Conservation (phyloP, 1,139 yeast genomes). For the Yamadazyma diddensiae region DNA sequence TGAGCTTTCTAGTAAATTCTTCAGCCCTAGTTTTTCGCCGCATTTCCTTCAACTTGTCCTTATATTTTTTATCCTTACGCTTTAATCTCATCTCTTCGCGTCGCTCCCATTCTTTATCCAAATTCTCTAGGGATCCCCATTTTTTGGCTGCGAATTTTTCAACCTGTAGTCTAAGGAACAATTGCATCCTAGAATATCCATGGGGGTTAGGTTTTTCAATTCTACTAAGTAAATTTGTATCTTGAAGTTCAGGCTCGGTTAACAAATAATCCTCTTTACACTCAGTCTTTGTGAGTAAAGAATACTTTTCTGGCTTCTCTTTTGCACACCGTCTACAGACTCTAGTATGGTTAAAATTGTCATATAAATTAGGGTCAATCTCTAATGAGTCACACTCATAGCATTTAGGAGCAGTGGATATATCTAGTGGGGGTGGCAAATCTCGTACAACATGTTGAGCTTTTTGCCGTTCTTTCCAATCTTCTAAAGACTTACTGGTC, state of each 20-base stretch:
- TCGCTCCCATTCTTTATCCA: constrained; percentile 90
- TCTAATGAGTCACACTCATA: constrained; percentile 78
- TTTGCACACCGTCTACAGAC: constrained; percentile 81
- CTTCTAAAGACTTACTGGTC: constrained; percentile 51
- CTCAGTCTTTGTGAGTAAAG: constrained; percentile 91
- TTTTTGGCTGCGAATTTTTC: constrained; percentile 90
- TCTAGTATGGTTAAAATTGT: constrained; percentile 60
- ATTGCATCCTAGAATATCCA: constrained; percentile 90
- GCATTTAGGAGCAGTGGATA: constrained; percentile 73
- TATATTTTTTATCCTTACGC: constrained; percentile 76
- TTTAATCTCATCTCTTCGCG: constrained; percentile 70
- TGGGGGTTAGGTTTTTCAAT: constrained; percentile 94
- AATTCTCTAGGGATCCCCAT: constrained; percentile 89
- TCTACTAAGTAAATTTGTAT: constrained; percentile 62
- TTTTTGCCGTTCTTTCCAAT: constrained; percentile 71
- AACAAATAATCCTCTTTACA: constrained; percentile 87
- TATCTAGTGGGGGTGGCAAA: constrained; percentile 68
- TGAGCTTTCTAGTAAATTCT: constrained; percentile 69
- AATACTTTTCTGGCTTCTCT: constrained; percentile 78
- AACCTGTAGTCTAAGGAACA: constrained; percentile 83
- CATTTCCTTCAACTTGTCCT: constrained; percentile 76
- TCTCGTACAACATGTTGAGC: constrained; percentile 44
- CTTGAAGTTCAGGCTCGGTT: constrained; percentile 89
- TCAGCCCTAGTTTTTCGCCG: constrained; percentile 89
- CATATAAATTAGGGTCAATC: constrained; percentile 67